phyloP scores from a whole-genome alignment of 345 rosid genomes.

The Turritis glabra region DNA sequence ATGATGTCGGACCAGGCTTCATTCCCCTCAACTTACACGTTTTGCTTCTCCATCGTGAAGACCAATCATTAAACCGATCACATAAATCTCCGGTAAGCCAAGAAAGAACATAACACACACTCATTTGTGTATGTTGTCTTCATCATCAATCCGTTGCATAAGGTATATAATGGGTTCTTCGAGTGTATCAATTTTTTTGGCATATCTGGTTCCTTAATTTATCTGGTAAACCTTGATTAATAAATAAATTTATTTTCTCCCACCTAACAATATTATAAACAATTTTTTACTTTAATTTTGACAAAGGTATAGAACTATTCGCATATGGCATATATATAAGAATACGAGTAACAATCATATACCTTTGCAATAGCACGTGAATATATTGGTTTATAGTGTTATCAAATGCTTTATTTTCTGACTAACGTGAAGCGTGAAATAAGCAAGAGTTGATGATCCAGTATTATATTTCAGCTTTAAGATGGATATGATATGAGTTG shows the following conservation, averaged over 20 bases:
- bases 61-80: background rate
- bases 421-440: slow-evolving; percentile 4
- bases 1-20: slow-evolving; percentile 97
- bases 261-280: background rate
- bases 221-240: background rate
- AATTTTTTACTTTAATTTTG: background rate
- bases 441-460: background rate
- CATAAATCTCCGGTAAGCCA: background rate
- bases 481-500: too few species aligned
- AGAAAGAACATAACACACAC: background rate
- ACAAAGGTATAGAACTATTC: background rate
- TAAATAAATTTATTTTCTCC: background rate
- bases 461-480: too few species aligned
- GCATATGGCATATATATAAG: background rate
- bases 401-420: slow-evolving; percentile 5
- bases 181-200: background rate
- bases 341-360: background rate
- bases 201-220: background rate
- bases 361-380: background rate
- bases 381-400: background rate
- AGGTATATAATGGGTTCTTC: background rate
- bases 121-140: background rate
- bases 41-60: slow-evolving; percentile 6
- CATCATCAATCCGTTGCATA: background rate
- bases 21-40: slow-evolving; percentile 72